Evolutionary conservation across 2,329 filamentous ascomycete species (phyloP).

Genomic region (Immersiporthe knoxdaviesiana): DNA sequence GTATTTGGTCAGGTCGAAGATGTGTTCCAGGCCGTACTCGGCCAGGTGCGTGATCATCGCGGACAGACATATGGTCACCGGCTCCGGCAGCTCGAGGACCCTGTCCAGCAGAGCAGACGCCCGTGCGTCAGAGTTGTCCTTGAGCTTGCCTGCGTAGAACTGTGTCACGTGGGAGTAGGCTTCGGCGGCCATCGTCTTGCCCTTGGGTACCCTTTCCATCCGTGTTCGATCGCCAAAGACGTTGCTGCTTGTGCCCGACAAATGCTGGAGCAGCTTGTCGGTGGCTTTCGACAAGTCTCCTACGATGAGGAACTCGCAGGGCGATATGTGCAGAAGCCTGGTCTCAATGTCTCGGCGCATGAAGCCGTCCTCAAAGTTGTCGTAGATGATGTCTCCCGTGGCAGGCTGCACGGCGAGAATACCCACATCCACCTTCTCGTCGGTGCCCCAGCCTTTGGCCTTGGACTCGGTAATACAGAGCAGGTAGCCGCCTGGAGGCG

Average conservation of each 20-base stretch:
- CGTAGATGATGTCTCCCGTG: slow-evolving; percentile 94
- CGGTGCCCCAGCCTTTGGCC: slow-evolving; percentile 77
- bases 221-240: slow-evolving; percentile 90
- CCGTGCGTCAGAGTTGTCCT: slow-evolving; percentile 60
- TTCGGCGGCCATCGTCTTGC: slow-evolving; percentile 81
- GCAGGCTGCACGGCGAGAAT: slow-evolving; percentile 93
- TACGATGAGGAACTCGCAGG: slow-evolving; percentile 92
- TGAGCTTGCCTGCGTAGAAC: slow-evolving; percentile 89
- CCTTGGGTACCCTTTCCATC: slow-evolving; percentile 76
- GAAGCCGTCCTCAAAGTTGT: slow-evolving; percentile 95
- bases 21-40: slow-evolving; percentile 91
- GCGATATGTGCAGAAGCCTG: slow-evolving; percentile 89
- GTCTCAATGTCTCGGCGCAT: slow-evolving; percentile 98
- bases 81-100: slow-evolving; percentile 80
- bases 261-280: slow-evolving; percentile 87
- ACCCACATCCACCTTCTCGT: slow-evolving; percentile 91
- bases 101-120: slow-evolving; percentile 76
- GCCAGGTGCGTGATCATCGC: slow-evolving; percentile 93
- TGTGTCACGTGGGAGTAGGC: slow-evolving; percentile 86
- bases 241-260: slow-evolving; percentile 87
- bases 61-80: slow-evolving; percentile 88
- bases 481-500: slow-evolving; percentile 78
- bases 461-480: slow-evolving; percentile 88
- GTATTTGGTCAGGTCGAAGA: slow-evolving; percentile 95
- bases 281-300: slow-evolving; percentile 88